Percentiles rank a stretch among this genome's conserved stretches.
Evolutionary conservation across 2,329 filamentous ascomycete genomes (phyloP).

Genomic region (Aspergillus melleus): DNA sequence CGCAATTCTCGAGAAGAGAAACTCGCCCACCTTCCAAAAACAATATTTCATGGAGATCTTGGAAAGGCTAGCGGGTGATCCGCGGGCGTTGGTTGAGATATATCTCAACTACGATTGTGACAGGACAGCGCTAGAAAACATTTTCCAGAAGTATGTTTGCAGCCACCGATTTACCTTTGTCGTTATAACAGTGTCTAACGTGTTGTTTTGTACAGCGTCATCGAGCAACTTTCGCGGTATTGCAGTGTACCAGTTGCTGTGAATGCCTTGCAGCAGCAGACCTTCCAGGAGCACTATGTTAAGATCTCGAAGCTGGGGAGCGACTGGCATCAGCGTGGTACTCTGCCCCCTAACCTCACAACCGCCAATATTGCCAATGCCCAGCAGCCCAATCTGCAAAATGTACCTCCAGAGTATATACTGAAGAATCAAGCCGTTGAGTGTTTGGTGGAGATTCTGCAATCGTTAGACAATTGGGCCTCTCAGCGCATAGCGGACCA

Average conservation of each 20-base stretch:
- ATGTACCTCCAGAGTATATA: conserved; percentile 83
- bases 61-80: conserved; percentile 79
- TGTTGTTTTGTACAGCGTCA: conserved; percentile 56
- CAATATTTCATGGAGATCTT: conserved; percentile 86
- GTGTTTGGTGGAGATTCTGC: conserved; percentile 81
- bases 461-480: conserved; percentile 92
- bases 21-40: conserved; percentile 86
- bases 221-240: conserved; percentile 89
- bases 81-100: conserved; percentile 84
- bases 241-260: conserved; percentile 76
- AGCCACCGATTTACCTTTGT: background rate
- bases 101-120: conserved; percentile 99
- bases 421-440: conserved; percentile 89
- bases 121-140: conserved; percentile 86
- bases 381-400: conserved; percentile 51
- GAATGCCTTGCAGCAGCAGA: conserved; percentile 75
- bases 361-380: conserved; percentile 68
- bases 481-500: conserved; percentile 62
- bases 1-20: conserved; percentile 82
- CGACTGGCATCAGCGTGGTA: conserved; percentile 86
- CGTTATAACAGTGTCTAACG: conserved; percentile 1
- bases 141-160: conserved; percentile 69
- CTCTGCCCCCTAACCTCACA: conserved; percentile 81
- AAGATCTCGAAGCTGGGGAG: conserved; percentile 59
- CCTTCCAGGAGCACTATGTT: conserved; percentile 76